A percentile compares a stretch with the other conserved stretches of the same genome.
Conservation (phyloP, 345 rosid species). For the Firmiana major region DNA sequence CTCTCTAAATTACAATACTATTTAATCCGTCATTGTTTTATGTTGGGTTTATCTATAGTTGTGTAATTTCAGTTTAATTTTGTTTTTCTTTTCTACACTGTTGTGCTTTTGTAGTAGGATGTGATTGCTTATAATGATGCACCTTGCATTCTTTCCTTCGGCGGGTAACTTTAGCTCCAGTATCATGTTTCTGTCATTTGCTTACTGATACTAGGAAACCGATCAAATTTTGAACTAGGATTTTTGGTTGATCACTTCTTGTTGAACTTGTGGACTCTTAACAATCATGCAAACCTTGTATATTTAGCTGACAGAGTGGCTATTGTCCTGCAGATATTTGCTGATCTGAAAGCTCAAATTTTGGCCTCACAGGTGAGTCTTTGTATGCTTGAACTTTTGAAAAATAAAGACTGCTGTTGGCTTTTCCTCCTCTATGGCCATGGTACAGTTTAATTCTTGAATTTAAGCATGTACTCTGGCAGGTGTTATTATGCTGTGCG, state of each 20-base stretch:
- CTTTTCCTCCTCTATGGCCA: neutral
- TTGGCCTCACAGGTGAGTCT: slow-evolving; percentile 78
- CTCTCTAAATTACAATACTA: neutral
- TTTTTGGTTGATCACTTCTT: neutral
- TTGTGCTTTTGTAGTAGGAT: neutral
- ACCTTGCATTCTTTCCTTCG: neutral
- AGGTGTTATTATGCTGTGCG: neutral
- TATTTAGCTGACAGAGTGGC: slow-evolving; percentile 4
- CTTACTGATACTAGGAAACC: neutral
- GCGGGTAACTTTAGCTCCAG: neutral
- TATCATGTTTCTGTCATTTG: neutral
- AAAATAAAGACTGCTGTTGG: neutral
- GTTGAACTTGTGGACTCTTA: neutral
- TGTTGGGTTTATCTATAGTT: neutral
- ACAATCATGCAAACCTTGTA: neutral
- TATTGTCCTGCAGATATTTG: slow-evolving; percentile 60
- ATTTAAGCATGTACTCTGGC: neutral
- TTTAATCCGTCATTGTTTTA: neutral
- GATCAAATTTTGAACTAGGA: neutral
- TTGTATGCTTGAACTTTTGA: neutral
- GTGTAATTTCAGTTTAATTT: neutral
- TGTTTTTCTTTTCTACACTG: neutral
- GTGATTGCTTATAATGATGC: neutral
- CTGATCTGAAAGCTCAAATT: slow-evolving; percentile 87
- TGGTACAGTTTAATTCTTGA: neutral